Conservation (phyloP, 768 basidiomycete species). For the Leccinum boreale region DNA sequence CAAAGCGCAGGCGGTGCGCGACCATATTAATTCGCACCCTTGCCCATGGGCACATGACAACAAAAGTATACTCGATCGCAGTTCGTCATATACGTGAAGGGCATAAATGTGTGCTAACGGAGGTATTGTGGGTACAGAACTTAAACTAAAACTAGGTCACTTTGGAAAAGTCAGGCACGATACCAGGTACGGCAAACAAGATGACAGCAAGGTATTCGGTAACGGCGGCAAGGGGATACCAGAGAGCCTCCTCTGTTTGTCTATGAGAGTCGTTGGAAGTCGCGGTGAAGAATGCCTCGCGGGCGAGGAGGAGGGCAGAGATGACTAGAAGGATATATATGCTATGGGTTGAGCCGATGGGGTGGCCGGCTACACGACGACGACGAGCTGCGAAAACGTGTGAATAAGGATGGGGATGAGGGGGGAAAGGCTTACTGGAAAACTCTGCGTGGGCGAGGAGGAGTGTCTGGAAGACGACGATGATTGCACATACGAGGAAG, state of each 20-base stretch:
- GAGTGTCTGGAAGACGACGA: slow-evolving; percentile 18
- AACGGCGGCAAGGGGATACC: slow-evolving; percentile 32
- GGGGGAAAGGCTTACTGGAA: slow-evolving; percentile 2
- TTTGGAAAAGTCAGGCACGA: slow-evolving; percentile 25
- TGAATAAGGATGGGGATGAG: background rate
- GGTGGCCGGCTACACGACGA: background rate
- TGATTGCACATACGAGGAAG: slow-evolving; percentile 25
- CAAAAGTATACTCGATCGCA: background rate
- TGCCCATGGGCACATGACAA: slow-evolving; percentile 20
- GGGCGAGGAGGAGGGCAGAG: slow-evolving; percentile 23
- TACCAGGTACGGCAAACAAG: slow-evolving; percentile 28
- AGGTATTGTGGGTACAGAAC: slow-evolving; percentile 1
- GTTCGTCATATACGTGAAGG: background rate
- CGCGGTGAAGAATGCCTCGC: slow-evolving; percentile 31
- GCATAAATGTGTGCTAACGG: slow-evolving; percentile 7
- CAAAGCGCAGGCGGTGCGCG: background rate
- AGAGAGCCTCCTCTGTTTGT: slow-evolving; percentile 29
- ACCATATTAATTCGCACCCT: slow-evolving; percentile 21
- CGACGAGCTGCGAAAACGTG: slow-evolving; percentile 5
- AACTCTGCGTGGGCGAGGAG: slow-evolving; percentile 20
- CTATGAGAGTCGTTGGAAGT: slow-evolving; percentile 9
- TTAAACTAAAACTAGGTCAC: background rate
- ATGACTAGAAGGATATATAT: slow-evolving; percentile 24
- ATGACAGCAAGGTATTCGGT: slow-evolving; percentile 31
- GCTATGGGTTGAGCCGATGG: slow-evolving; percentile 19